These are phyloP conservation scores for Penicillium sp. DNA, from an alignment of 2,329 filamentous ascomycete genomes.

Conservation along the genomic window DNA sequence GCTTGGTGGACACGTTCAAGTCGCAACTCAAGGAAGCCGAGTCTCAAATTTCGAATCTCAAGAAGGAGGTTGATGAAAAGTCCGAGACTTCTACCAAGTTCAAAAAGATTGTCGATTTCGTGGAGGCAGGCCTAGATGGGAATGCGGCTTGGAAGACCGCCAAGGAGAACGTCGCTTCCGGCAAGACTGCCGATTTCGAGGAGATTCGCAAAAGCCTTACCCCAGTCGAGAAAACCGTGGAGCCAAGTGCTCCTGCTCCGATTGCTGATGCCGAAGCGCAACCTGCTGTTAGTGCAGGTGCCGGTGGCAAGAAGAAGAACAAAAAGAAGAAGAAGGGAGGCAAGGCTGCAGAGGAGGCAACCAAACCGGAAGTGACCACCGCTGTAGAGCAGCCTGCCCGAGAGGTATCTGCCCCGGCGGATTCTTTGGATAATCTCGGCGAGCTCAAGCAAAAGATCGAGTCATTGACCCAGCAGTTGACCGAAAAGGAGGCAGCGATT, in stretches of 20 bases:
- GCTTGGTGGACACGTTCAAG: constrained; percentile 59
- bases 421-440: constrained; percentile 23
- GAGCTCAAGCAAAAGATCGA: constrained; percentile 45
- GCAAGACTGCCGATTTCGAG: constrained; percentile 40
- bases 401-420: constrained; percentile 29
- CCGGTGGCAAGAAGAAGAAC: constrained; percentile 69
- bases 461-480: constrained; percentile 39
- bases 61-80: constrained; percentile 48
- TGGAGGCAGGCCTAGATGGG: constrained; percentile 44
- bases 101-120: constrained; percentile 44
- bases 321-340: constrained; percentile 85
- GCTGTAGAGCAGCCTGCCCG: constrained; percentile 20
- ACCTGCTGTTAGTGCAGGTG: constrained; percentile 26
- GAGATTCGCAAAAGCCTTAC: constrained; percentile 39
- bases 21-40: constrained; percentile 60
- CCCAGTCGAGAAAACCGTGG: constrained; percentile 27
- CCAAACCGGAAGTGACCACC: constrained; percentile 27
- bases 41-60: constrained; percentile 50
- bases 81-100: constrained; percentile 39
- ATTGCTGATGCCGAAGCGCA: constrained; percentile 29
- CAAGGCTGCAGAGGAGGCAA: constrained; percentile 50
- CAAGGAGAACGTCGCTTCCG: constrained; percentile 39
- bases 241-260: constrained; percentile 10
- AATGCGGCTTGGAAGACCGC: constrained; percentile 42
- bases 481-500: constrained; percentile 71